These are phyloP conservation scores for Bruguiera parviflora DNA, from an alignment of 345 rosid species.

Conservation along the genomic window DNA sequence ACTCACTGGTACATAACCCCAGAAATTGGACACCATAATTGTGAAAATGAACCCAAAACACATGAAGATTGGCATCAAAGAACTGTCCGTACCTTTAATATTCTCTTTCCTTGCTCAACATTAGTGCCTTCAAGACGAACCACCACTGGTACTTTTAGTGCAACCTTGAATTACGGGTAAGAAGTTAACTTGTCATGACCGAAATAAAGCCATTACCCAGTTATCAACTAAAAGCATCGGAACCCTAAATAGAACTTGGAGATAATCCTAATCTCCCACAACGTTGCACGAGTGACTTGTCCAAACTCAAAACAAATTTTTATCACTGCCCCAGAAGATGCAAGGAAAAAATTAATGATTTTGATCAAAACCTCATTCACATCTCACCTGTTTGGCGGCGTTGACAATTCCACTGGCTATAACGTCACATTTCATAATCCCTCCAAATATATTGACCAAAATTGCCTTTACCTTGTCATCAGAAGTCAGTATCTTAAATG, in stretches of 20 bases:
- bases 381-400: conserved; percentile 89
- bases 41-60: too few relatives aligned
- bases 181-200: not conserved
- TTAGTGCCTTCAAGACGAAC: conserved; percentile 79
- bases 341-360: not conserved
- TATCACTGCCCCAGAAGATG: too few relatives aligned
- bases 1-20: too few relatives aligned
- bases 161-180: conserved; percentile 44
- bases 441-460: conserved; percentile 96
- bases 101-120: conserved; percentile 83
- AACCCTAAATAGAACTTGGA: not conserved
- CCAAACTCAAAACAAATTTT: too few relatives aligned
- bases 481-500: conserved; percentile 93
- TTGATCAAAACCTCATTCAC: not conserved
- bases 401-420: conserved; percentile 98
- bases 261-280: not conserved
- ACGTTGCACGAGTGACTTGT: too few relatives aligned
- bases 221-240: not conserved
- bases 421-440: conserved; percentile 98
- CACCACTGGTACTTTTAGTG: conserved; percentile 89
- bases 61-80: too few relatives aligned
- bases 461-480: conserved; percentile 99
- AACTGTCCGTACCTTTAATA: conserved; percentile 46
- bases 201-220: not conserved
- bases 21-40: not conserved